phyloP scores from a whole-genome alignment of 768 basidiomycete genomes.

The Suillus americanus region DNA sequence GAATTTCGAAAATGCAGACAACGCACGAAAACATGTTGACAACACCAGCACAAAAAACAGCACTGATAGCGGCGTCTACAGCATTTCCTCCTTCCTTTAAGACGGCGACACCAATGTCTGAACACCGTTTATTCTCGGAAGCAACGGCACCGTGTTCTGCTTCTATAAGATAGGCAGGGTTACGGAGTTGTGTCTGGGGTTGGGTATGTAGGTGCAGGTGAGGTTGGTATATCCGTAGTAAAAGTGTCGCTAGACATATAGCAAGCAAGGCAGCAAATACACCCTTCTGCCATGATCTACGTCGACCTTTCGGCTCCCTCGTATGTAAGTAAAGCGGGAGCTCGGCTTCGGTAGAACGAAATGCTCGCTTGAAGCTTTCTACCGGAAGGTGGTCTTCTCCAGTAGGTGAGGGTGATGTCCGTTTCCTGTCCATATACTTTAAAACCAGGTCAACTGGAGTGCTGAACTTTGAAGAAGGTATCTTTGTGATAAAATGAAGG shows the following conservation, averaged over 20 bases:
- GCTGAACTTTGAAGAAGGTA: background rate
- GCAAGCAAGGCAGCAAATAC: constrained; percentile 13
- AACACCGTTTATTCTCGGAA: constrained; percentile 83
- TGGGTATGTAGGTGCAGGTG: background rate
- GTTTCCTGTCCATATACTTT: background rate
- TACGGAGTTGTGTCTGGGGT: constrained; percentile 27
- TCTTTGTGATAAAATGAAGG: background rate
- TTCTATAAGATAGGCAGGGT: constrained; percentile 56
- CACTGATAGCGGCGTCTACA: constrained; percentile 81
- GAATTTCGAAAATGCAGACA: constrained; percentile 6
- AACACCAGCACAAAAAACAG: constrained; percentile 77
- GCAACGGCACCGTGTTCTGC: constrained; percentile 86
- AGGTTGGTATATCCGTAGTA: background rate
- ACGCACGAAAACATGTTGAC: constrained; percentile 90
- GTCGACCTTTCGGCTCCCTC: background rate
- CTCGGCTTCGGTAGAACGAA: background rate
- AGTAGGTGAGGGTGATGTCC: background rate
- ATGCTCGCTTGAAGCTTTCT: background rate
- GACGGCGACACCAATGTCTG: constrained; percentile 75
- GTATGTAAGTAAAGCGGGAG: background rate
- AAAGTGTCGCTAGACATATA: constrained; percentile 13
- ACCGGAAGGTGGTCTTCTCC: background rate
- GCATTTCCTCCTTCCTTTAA: constrained; percentile 87
- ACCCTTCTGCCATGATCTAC: constrained; percentile 14
- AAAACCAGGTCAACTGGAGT: background rate